Conservation (phyloP, 1,284 basidiomycete species). For the Leccinum fallax region DNA sequence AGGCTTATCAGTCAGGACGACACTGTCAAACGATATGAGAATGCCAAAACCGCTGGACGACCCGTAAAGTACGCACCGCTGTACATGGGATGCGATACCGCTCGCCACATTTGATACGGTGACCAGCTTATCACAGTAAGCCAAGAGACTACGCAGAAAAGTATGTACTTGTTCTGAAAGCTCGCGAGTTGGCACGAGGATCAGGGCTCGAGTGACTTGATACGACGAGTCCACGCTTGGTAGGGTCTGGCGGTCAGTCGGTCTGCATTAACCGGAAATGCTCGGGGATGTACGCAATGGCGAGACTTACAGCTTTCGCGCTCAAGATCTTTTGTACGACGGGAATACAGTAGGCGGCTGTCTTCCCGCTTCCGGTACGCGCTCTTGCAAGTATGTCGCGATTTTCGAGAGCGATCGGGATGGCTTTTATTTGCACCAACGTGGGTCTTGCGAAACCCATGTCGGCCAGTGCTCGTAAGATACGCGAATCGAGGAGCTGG, state of each 20-base stretch:
- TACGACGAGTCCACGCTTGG: slow-evolving; percentile 44
- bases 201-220: slow-evolving; percentile 75
- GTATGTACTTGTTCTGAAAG: slow-evolving; percentile 87
- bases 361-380: slow-evolving; percentile 96
- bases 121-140: slow-evolving; percentile 80
- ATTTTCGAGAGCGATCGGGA: slow-evolving; percentile 87
- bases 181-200: slow-evolving; percentile 95
- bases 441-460: slow-evolving; percentile 83
- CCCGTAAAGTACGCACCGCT: slow-evolving; percentile 52
- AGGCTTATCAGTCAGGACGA: slow-evolving; percentile 86
- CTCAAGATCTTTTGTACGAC: slow-evolving; percentile 87
- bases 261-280: slow-evolving; percentile 4
- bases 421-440: slow-evolving; percentile 77
- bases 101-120: slow-evolving; percentile 80
- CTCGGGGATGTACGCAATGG: slow-evolving; percentile 8
- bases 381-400: slow-evolving; percentile 94
- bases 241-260: slow-evolving; percentile 31
- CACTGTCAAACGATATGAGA: slow-evolving; percentile 43
- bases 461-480: slow-evolving; percentile 81
- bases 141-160: slow-evolving; percentile 68
- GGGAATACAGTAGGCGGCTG: slow-evolving; percentile 93
- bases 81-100: slow-evolving; percentile 73
- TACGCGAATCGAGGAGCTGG: slow-evolving; percentile 72
- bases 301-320: slow-evolving; percentile 72
- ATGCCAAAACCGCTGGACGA: neutral